Evolutionary conservation across 768 basidiomycete genomes (phyloP).

Genomic region (Tricholoma matsutake): DNA sequence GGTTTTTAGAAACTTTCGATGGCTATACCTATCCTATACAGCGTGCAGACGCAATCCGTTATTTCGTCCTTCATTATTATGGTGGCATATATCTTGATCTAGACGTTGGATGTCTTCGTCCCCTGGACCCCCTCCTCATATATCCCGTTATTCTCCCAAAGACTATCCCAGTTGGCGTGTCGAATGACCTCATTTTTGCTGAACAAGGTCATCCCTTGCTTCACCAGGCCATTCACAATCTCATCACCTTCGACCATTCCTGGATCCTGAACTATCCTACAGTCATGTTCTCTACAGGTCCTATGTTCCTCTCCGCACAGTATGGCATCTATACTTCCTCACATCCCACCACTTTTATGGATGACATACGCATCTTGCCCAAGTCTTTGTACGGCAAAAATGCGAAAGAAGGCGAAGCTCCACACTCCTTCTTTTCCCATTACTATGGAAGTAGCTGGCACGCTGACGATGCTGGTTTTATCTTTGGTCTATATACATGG

Average conservation of each 20-base stretch:
- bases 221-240: slow-evolving; percentile 89
- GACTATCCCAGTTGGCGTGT: slow-evolving; percentile 95
- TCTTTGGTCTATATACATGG: slow-evolving; percentile 86
- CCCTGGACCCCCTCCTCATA: slow-evolving; percentile 80
- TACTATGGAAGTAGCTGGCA: slow-evolving; percentile 99
- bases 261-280: slow-evolving; percentile 98
- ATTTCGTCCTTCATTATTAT: slow-evolving; percentile 94
- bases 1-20: slow-evolving; percentile 94
- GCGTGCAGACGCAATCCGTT: slow-evolving; percentile 96
- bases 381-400: slow-evolving; percentile 98
- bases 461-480: slow-evolving; percentile 96
- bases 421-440: slow-evolving; percentile 93
- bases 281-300: slow-evolving; percentile 99
- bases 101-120: slow-evolving; percentile 89
- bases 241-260: slow-evolving; percentile 87
- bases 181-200: slow-evolving; percentile 95
- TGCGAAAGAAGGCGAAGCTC: slow-evolving; percentile 75
- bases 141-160: slow-evolving; percentile 90
- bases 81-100: slow-evolving; percentile 97
- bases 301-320: slow-evolving; percentile 97
- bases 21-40: slow-evolving; percentile 89
- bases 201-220: slow-evolving; percentile 85
- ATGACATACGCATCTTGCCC: slow-evolving; percentile 87
- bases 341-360: slow-evolving; percentile 60
- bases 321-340: slow-evolving; percentile 83